Base-by-base conservation (phyloP, 495 filamentous ascomycete genomes). In the Penicillium lividum region DNA sequence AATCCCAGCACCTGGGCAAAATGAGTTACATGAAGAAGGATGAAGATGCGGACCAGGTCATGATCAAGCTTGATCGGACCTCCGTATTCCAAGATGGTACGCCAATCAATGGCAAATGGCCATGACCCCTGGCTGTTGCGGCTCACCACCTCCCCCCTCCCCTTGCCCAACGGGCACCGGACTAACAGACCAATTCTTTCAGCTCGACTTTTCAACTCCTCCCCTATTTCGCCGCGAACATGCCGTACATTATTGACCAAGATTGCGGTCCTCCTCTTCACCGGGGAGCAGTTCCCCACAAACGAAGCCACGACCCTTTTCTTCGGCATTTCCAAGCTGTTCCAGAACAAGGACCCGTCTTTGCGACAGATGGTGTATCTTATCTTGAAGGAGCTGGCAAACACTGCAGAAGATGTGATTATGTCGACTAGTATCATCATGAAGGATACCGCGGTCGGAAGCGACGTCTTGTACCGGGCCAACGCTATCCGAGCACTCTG, bases 391-490 rank as follows among this genome's bases (percentile, higher is more conserved):
- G 94, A 99, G 82, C 81, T 99, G 63, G 90, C 93, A 59, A 83
- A 86, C 69, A 95, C 92, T n/a, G 93, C 95, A 30, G 93, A 98
- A 75, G 94, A 99, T 82, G 93, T 97, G 57, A 99, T 99, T 64
- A 98, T 99, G 94, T 93, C 97, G 52, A 99, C 94, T 25, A 93
- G 90, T 76, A 96, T 92, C 65, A 97, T 99, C 61, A 99, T 99
- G 93, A 99, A 99, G 80, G 94, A 99, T 71, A 97, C 93, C 7
- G 91, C 92, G 54, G 91, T 94, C 63, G 92, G 92, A 59, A 96
- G 91, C 68, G 95, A 98, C 68, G 90, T 93, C 45, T 83, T 99
- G 48, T 99, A 96, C 76, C 85, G 93, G 60, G 91, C 94, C 22
- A 99, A 99, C 82, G 94, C 94, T 53, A 98, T 99, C 69, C 84